phyloP scores from a whole-genome alignment of 225 moss, liverwort and hornwort genomes.

The Climacium dendroides region DNA sequence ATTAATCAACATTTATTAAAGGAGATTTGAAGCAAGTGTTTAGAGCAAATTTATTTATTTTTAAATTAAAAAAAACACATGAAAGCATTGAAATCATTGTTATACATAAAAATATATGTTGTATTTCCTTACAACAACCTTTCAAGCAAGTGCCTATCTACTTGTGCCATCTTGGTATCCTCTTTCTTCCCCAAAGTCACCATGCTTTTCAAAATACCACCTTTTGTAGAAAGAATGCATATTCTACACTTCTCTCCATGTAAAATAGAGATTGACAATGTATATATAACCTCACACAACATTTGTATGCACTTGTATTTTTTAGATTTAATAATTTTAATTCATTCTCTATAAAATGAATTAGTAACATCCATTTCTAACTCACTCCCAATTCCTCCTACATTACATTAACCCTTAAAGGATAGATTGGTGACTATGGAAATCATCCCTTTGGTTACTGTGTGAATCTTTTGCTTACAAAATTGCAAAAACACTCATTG shows the following conservation, averaged over 20 bases:
- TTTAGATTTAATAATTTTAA: neutral
- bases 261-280: accelerated
- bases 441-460: no score
- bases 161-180: neutral
- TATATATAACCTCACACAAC: no score
- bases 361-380: neutral
- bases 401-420: no score
- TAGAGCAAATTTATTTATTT: no score
- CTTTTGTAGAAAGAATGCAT: neutral
- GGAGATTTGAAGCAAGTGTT: neutral
- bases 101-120: accelerated
- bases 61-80: no score
- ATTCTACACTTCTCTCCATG: neutral
- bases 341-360: neutral
- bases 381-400: neutral
- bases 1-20: neutral
- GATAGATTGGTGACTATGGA: no score
- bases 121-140: neutral
- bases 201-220: neutral
- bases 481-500: no score
- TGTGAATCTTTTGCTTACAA: no score
- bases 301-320: neutral
- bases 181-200: neutral
- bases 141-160: neutral
- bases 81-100: neutral